These are phyloP conservation scores for Pseudonitzschia multistriata DNA, from an alignment of 108 stramenopile species.

Conservation along the genomic window DNA sequence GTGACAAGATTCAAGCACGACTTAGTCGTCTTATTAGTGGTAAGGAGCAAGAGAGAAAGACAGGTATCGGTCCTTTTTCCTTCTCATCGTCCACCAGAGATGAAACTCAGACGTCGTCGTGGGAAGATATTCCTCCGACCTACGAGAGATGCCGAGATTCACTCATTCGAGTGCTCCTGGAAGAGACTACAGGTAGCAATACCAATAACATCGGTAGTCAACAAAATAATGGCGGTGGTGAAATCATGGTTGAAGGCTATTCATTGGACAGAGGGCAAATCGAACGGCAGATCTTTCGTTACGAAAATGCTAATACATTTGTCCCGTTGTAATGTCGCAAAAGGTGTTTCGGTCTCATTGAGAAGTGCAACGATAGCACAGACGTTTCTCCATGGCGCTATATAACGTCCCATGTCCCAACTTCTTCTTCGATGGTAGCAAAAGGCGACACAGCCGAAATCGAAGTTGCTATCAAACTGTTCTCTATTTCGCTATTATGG, in stretches of 20 bases:
- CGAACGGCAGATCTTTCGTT: conserved; percentile 7
- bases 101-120: neutral
- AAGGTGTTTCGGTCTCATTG: too few relatives aligned
- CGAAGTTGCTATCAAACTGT: too few relatives aligned
- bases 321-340: neutral
- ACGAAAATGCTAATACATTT: conserved; percentile 8
- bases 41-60: neutral
- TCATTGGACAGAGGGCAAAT: neutral
- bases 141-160: neutral
- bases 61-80: neutral
- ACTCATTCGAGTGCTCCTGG: conserved; percentile 7
- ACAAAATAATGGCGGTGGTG: neutral
- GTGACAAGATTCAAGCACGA: conserved; percentile 8
- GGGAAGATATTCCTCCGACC: conserved; percentile 9
- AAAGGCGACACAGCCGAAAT: too few relatives aligned
- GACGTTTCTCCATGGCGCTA: too few relatives aligned
- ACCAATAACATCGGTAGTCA: neutral
- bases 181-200: conserved; percentile 1
- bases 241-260: conserved; percentile 5
- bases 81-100: neutral
- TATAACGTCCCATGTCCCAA: too few relatives aligned
- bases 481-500: too few relatives aligned
- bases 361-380: too few relatives aligned
- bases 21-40: neutral
- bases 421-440: too few relatives aligned